Evolutionary conservation across 2,329 filamentous ascomycete species (phyloP), one percentile per base, ranked within the genome.

Genomic region (Penicillium aurantiogriseum): DNA sequence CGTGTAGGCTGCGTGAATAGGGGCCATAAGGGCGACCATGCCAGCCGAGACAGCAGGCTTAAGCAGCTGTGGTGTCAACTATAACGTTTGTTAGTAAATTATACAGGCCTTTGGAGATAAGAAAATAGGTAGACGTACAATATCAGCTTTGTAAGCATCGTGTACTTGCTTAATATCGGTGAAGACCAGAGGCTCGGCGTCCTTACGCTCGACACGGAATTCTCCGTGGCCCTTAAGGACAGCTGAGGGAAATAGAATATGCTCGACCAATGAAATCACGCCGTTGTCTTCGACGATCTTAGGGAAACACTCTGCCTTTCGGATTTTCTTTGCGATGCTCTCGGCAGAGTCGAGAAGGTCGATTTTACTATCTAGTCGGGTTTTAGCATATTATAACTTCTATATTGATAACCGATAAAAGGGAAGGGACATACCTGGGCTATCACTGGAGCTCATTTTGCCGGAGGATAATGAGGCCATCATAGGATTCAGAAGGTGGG

Each of bases 301-400:
- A 33, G 92, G 92, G 17, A 85, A 84, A 23, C 89, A 90, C 61
- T 88, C 85, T 0, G 93, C 92, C 76, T 97, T 97, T 71, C 87
- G 87, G 52, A 96, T 81, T 81, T 96, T 96, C 80, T 89, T 91
- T 65, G 83, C 80, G 15, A 97, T 88, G 2, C 79, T 77, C 0
- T 95, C 91, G 0, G 89, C 79, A 0, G 83, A 65, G 70, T 97
- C 94, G 19, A 97, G 84, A n/a, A 97, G 82, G 71, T 97, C 94
- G 64, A 97, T 72, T 66, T 90, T 88, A 58, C 85, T 83, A 21
- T 81, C 75, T 76, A 5, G 62, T 56, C 2, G 15, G 15, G 1
- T 4, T 13, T 44, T 38, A 53, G 50, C 10, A 44, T 27, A 7
- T 3, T 44, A n/a, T 27, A 11, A 44, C 42, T 27, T n/a, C 19